Conservation (phyloP, 2,329 filamentous ascomycete species). For the Cylindrodendrum hubeiense region DNA sequence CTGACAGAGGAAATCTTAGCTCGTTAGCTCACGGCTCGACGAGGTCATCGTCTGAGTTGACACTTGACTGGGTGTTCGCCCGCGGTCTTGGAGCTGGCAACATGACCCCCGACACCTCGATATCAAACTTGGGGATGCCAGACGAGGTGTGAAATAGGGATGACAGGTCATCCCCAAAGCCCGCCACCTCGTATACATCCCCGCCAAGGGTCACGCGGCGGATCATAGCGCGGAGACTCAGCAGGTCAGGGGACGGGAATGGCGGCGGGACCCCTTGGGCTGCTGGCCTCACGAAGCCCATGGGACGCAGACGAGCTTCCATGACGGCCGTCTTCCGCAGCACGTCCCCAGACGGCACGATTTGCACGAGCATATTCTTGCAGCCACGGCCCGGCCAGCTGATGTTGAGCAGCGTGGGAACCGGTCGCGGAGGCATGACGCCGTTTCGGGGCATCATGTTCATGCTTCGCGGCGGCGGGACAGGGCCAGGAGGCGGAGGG, state of each 20-base stretch:
- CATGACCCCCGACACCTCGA: slow-evolving; percentile 24
- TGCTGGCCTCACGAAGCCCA: slow-evolving; percentile 22
- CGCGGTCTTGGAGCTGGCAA: neutral
- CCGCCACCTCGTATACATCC: slow-evolving; percentile 39
- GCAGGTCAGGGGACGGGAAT: slow-evolving; percentile 13
- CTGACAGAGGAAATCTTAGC: neutral
- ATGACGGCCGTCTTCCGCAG: slow-evolving; percentile 35
- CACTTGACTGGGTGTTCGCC: neutral
- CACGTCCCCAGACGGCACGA: slow-evolving; percentile 50
- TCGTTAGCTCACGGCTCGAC: neutral
- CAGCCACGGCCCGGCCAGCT: slow-evolving; percentile 45
- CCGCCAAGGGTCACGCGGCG: slow-evolving; percentile 39
- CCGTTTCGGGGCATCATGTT: neutral
- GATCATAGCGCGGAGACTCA: slow-evolving; percentile 28
- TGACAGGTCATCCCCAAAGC: slow-evolving; percentile 44
- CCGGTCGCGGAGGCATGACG: slow-evolving; percentile 1
- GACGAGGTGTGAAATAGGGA: slow-evolving; percentile 33
- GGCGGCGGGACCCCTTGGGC: slow-evolving; percentile 3
- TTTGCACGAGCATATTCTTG: slow-evolving; percentile 46
- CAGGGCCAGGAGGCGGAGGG: slow-evolving; percentile 9
- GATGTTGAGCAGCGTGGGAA: slow-evolving; percentile 44
- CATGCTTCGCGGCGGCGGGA: neutral
- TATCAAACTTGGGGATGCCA: slow-evolving; percentile 41
- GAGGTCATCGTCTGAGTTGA: neutral
- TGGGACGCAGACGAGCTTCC: slow-evolving; percentile 35